phyloP scores from a whole-genome alignment of 208 protist genomes.

The Leishmania gerbilli region DNA sequence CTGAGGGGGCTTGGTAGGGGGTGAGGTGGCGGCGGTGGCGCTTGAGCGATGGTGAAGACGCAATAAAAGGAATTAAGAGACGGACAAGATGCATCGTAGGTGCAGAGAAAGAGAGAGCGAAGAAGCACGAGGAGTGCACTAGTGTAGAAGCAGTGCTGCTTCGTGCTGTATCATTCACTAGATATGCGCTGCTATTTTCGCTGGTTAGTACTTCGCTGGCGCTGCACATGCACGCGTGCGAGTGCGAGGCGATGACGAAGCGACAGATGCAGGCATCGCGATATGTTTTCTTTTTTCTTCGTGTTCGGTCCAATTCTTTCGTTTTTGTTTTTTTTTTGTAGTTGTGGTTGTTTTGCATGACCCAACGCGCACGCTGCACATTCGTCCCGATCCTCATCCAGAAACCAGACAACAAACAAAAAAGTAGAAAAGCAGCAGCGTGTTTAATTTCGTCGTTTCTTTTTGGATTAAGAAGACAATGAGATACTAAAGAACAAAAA shows the following conservation, averaged over 20 bases:
- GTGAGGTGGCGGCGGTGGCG: no score
- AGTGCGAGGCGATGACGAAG: background rate
- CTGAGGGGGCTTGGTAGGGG: background rate
- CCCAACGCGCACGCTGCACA: background rate
- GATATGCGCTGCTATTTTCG: background rate
- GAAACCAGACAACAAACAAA: background rate
- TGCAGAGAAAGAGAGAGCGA: conserved; percentile 6
- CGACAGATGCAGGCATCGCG: background rate
- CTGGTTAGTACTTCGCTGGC: background rate
- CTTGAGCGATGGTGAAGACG: background rate
- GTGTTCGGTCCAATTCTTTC: no score
- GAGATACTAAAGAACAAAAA: no score
- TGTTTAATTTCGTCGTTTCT: background rate
- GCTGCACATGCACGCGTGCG: background rate
- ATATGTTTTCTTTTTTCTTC: background rate
- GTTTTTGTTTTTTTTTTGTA: background rate
- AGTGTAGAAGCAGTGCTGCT: background rate
- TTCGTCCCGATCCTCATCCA: background rate
- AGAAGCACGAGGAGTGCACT: background rate
- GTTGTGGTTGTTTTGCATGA: background rate
- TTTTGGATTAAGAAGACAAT: no score
- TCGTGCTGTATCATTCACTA: background rate
- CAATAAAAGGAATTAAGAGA: background rate
- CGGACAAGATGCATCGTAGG: background rate
- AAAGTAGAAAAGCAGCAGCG: background rate